Percentiles rank a stretch among this genome's conserved stretches.
Evolutionary conservation across 148 eudicot genomes (phyloP).

Genomic region (Amaranthus cruentus): DNA sequence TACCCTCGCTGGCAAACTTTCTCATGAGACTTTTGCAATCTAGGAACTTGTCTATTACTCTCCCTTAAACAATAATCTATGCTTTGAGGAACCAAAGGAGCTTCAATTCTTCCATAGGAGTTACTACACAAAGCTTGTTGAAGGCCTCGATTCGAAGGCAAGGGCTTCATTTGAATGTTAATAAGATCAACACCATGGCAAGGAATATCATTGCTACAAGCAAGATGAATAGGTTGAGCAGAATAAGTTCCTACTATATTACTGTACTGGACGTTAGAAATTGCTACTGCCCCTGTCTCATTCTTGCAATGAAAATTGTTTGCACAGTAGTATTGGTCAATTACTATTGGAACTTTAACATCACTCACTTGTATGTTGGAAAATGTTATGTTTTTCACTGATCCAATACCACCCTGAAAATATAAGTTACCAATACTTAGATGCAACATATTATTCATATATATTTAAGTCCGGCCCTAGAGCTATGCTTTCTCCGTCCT

Average conservation of each 20-base stretch:
- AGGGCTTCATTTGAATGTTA: conserved; percentile 45
- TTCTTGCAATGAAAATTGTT: conserved; percentile 59
- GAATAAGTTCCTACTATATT: conserved; percentile 62
- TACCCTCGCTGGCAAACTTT: conserved; percentile 26
- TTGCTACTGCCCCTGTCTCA: conserved; percentile 61
- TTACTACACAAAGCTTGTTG: conserved; percentile 51
- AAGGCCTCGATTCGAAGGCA: conserved; percentile 16
- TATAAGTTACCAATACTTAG: neutral
- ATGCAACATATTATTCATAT: no score
- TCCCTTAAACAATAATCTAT: conserved; percentile 58
- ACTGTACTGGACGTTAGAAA: conserved; percentile 41
- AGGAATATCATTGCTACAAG: conserved; percentile 64
- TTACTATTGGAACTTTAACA: conserved; percentile 60
- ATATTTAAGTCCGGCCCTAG: no score
- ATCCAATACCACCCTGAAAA: conserved; percentile 65
- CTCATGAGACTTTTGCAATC: conserved; percentile 35
- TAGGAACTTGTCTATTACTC: conserved; percentile 30
- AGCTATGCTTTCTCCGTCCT: no score
- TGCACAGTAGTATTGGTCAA: conserved; percentile 73
- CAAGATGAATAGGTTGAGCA: conserved; percentile 52
- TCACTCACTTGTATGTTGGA: conserved; percentile 54
- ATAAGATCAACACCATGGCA: conserved; percentile 51
- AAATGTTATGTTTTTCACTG: conserved; percentile 63
- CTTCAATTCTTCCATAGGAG: conserved; percentile 61
- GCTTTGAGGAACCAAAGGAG: conserved; percentile 52